Evolutionary conservation across 352 stramenopile genomes (phyloP).

Genomic region (Pythium biforme): DNA sequence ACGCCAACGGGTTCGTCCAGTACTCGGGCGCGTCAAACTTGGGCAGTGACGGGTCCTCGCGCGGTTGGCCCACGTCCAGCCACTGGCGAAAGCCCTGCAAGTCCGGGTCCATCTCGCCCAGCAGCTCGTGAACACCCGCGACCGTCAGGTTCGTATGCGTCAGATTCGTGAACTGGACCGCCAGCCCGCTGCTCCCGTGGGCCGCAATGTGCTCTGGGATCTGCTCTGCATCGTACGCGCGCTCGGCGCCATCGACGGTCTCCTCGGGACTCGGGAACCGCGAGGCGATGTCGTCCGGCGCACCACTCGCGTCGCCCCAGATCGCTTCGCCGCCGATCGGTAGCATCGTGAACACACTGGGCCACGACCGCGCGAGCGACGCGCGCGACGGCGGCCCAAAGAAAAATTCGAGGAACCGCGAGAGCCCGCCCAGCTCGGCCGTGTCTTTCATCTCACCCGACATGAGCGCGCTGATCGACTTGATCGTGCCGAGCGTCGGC

Average conservation of each 20-base stretch:
- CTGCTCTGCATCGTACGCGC: constrained; percentile 29
- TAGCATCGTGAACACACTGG: constrained; percentile 90
- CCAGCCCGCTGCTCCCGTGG: constrained; percentile 48
- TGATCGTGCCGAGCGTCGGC: constrained; percentile 90
- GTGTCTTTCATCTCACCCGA: constrained; percentile 97
- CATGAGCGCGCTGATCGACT: constrained; percentile 90
- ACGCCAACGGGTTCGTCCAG: constrained; percentile 89
- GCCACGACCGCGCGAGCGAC: constrained; percentile 63
- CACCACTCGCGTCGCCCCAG: constrained; percentile 67
- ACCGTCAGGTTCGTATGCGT: constrained; percentile 60
- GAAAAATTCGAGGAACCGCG: constrained; percentile 82
- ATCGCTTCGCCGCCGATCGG: constrained; percentile 90
- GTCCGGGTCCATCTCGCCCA: constrained; percentile 49
- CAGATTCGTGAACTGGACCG: constrained; percentile 57
- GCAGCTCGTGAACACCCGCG: constrained; percentile 41
- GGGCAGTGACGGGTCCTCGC: constrained; percentile 38
- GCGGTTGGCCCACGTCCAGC: constrained; percentile 43
- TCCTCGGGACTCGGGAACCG: constrained; percentile 47
- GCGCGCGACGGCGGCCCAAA: constrained; percentile 60
- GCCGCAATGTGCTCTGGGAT: constrained; percentile 44
- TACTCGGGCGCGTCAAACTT: constrained; percentile 65
- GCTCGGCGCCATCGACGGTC: constrained; percentile 18
- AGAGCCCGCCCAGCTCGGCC: constrained; percentile 83
- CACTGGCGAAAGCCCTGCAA: constrained; percentile 41
- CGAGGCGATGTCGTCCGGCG: constrained; percentile 64